phyloP scores from a whole-genome alignment of 2,329 filamentous ascomycete genomes.

The Aspergillus neoniger region DNA sequence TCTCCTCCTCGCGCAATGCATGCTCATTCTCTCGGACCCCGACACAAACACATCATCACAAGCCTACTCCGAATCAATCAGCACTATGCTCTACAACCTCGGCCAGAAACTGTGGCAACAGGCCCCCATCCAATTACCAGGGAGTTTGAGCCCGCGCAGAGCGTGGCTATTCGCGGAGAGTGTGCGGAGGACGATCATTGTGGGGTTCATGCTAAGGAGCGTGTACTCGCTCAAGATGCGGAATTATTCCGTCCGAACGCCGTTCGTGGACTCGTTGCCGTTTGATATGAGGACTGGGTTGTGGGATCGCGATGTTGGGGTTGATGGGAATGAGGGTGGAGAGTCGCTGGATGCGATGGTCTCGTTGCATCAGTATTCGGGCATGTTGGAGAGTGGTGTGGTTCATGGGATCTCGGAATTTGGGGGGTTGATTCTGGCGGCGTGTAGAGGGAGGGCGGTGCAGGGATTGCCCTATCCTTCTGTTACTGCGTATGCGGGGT shows the following conservation, averaged over 20 bases:
- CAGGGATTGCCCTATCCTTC: conserved; percentile 20
- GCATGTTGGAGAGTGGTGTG: conserved; percentile 24
- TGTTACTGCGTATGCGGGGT: conserved; percentile 1
- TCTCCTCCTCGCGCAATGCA: conserved; percentile 28
- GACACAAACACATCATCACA: not conserved
- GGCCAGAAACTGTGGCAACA: conserved; percentile 27
- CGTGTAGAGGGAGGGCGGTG: conserved; percentile 26
- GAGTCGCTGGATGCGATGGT: conserved; percentile 22
- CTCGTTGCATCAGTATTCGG: conserved; percentile 30
- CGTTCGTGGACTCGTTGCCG: conserved; percentile 32
- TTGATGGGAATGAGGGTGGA: conserved; percentile 6
- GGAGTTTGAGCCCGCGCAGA: conserved; percentile 25
- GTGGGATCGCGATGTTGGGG: conserved; percentile 25
- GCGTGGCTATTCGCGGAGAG: conserved; percentile 38
- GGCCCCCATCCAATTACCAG: conserved; percentile 29
- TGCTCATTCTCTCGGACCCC: conserved; percentile 21
- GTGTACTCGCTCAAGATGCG: conserved; percentile 32
- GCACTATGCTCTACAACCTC: conserved; percentile 21
- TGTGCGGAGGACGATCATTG: conserved; percentile 35
- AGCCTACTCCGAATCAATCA: conserved; percentile 20
- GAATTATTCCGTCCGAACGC: conserved; percentile 30
- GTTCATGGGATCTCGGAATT: conserved; percentile 24
- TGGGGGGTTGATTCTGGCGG: conserved; percentile 27
- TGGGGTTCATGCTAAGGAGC: conserved; percentile 33
- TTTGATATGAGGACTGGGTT: conserved; percentile 31